A percentile compares a stretch with the other conserved stretches of the same genome.
These are phyloP conservation scores for Flaveria robusta DNA, from an alignment of 129 eudicot genomes.

Conservation along the genomic window DNA sequence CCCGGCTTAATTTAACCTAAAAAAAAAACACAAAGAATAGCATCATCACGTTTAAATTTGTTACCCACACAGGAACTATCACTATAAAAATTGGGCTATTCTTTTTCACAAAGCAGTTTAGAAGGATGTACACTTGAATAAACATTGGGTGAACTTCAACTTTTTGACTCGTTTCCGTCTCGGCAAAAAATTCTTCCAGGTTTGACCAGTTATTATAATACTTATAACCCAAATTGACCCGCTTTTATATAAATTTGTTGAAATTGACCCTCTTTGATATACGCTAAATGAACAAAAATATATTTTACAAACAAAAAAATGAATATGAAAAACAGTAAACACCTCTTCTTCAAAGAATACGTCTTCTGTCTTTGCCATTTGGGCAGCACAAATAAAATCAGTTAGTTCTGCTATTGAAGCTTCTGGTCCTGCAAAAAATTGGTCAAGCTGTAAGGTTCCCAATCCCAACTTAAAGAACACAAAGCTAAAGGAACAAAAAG, in stretches of 20 bases:
- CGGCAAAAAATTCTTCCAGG: neutral
- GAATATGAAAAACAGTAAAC: slow-evolving; percentile 3
- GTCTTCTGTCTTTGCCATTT: slow-evolving; percentile 64
- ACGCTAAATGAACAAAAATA: neutral
- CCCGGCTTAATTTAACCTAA: neutral
- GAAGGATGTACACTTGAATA: slow-evolving; percentile 2
- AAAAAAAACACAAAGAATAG: neutral
- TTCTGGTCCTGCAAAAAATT: slow-evolving; percentile 55
- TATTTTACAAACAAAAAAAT: neutral
- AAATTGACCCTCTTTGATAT: neutral
- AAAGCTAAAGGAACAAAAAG: neutral
- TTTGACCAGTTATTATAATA: neutral
- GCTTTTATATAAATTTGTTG: neutral
- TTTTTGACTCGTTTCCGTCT: neutral
- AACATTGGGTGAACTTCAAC: neutral
- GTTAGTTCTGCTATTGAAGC: slow-evolving; percentile 58
- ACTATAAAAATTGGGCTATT: neutral
- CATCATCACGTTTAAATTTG: neutral
- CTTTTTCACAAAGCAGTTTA: neutral
- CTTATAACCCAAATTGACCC: neutral
- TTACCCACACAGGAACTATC: neutral
- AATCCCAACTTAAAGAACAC: slow-evolving; percentile 7
- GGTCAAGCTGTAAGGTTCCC: neutral
- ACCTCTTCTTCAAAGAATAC: slow-evolving; percentile 51
- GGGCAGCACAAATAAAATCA: slow-evolving; percentile 79